phyloP scores from a whole-genome alignment of 306 rosid genomes.

The Ceratonia siliqua region DNA sequence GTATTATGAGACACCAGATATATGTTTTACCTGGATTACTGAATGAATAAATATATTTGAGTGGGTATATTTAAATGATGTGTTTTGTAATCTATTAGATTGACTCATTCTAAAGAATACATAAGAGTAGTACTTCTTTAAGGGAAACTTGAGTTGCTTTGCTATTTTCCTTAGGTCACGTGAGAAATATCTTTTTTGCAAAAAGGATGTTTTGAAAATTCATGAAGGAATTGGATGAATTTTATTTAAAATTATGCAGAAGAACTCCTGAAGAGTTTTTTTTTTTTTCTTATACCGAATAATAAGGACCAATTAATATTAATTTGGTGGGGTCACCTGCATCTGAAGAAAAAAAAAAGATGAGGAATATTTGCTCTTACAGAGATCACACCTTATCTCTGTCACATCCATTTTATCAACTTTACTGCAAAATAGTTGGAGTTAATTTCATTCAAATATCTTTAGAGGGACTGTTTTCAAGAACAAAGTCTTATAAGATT shows the following conservation, averaged over 20 bases:
- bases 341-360: background rate
- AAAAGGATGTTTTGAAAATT: background rate
- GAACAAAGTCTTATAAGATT: too few relatives aligned
- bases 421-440: background rate
- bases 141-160: slow-evolving; percentile 1
- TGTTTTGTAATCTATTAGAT: background rate
- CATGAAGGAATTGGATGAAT: background rate
- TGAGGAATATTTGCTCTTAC: slow-evolving; percentile 1
- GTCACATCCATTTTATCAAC: background rate
- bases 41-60: background rate
- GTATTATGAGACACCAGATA: slow-evolving; percentile 8
- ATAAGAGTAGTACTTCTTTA: background rate
- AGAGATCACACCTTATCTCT: slow-evolving; percentile 1
- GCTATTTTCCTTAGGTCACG: slow-evolving; percentile 6
- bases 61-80: background rate
- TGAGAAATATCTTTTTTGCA: background rate
- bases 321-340: slow-evolving; percentile 10
- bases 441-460: too few relatives aligned
- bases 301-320: slow-evolving; percentile 1
- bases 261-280: too few relatives aligned
- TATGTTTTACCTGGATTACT: background rate
- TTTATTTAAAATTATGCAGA: background rate
- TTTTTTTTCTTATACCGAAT: background rate
- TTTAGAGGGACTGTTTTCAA: too few relatives aligned
- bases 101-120: background rate